Base-by-base conservation (phyloP, 2,329 filamentous ascomycete genomes). In the Aschersonia sp. region DNA sequence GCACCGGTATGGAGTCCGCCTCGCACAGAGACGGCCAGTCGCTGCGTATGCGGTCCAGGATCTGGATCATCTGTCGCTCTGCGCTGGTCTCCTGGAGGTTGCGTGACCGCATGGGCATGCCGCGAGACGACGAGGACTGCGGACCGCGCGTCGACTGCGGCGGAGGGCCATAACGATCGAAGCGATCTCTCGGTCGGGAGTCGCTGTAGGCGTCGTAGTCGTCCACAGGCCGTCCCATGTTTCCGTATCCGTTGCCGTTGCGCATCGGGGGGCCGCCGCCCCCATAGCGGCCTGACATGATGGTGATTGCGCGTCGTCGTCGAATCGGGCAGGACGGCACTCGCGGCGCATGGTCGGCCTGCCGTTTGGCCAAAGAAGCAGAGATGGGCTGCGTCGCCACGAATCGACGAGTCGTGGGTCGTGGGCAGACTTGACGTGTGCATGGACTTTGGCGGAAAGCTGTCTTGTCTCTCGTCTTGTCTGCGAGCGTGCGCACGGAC, bases 1-100 rank as follows among this genome's bases (percentile, higher is more conserved):
- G 89, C 38, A 97, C 88, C 2, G 92, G 92, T 32, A 96, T 80
- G 61, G 89, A 96, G 59, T 92, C 84, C 52, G 84, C 83, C 56
- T 85, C 77, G 53, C 85, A 87, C 85, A 98, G 92, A 55, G 89
- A 84, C 43, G 86, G 84, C 91, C 92, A 98, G 60, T 94, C 88
- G 49, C 77, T 70, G 61, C 89, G 82, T 59, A 98, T 95, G 55
- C 85, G 81, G 54, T 87, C 81, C 45, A 97, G 72, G 2, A 95
- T 78, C 56, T 78, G 71, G 45, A 67, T 65, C 50, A 80, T 78
- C 60, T 78, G 73, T 45, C 71, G 65, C 61, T 78, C 74, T 47
- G 74, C 74, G 53, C 65, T 74, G 43, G 73, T 69, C 55, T 65
- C 67, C 51, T 58, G 66, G 53, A 63, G 20, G 20, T 20, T 61